These are phyloP conservation scores for Sphenostylis stenocarpa DNA, from an alignment of 306 rosid genomes.

Conservation along the genomic window DNA sequence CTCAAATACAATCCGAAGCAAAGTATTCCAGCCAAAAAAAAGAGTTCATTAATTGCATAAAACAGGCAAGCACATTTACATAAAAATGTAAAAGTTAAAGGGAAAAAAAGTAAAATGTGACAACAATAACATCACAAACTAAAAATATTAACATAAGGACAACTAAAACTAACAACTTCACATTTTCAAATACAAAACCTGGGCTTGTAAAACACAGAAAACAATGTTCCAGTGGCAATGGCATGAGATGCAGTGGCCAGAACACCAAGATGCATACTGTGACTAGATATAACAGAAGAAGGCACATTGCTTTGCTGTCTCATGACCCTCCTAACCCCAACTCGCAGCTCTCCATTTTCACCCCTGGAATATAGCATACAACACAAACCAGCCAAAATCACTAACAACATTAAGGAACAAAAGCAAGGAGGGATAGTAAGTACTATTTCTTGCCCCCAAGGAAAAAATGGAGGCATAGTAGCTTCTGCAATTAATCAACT, in stretches of 20 bases:
- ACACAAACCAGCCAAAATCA: neutral
- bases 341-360: slow-evolving; percentile 22
- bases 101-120: neutral
- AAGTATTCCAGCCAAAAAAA: neutral
- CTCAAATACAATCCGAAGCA: neutral
- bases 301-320: slow-evolving; percentile 20
- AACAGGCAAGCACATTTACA: neutral
- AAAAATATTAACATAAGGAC: neutral
- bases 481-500: neutral
- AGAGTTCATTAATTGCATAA: neutral
- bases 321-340: slow-evolving; percentile 21
- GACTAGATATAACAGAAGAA: slow-evolving; percentile 23
- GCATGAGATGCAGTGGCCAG: slow-evolving; percentile 23
- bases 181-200: slow-evolving; percentile 3
- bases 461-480: neutral
- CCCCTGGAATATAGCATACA: neutral
- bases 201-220: slow-evolving; percentile 24
- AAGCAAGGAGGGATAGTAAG: neutral
- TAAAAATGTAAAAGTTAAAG: neutral
- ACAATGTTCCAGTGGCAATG: slow-evolving; percentile 20
- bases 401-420: neutral
- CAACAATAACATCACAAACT: neutral
- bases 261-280: slow-evolving; percentile 16
- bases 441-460: neutral
- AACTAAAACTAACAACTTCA: neutral